Percentiles rank a stretch among this genome's conserved stretches.
These are phyloP conservation scores for Mayamaea pseudoterrestris DNA, from an alignment of 108 stramenopile species.

Conservation along the genomic window DNA sequence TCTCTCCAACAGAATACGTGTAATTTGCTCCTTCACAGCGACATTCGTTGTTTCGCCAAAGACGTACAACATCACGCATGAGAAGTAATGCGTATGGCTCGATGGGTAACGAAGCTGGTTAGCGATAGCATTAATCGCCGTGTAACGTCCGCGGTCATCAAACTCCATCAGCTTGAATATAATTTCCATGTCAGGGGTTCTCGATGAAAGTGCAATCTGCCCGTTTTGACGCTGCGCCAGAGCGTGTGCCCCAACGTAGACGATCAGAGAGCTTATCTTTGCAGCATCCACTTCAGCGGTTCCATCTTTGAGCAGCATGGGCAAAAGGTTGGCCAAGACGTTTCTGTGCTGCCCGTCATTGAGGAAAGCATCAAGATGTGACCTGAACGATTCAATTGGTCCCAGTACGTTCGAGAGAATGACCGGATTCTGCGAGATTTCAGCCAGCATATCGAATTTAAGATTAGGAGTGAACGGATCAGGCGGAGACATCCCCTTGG, in stretches of 20 bases:
- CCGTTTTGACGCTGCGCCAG: conserved; percentile 69
- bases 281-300: conserved; percentile 71
- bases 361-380: conserved; percentile 86
- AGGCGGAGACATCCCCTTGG: conserved; percentile 91
- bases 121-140: conserved; percentile 94
- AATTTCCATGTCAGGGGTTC: conserved; percentile 78
- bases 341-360: conserved; percentile 66
- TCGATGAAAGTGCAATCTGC: conserved; percentile 67
- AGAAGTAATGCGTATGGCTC: conserved; percentile 98
- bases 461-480: conserved; percentile 99
- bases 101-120: conserved; percentile 99
- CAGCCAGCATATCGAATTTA: conserved; percentile 94
- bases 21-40: conserved; percentile 96
- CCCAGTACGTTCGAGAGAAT: conserved; percentile 82
- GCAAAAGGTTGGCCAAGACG: conserved; percentile 67
- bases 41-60: conserved; percentile 92
- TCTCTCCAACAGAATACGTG: conserved; percentile 94
- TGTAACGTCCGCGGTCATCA: conserved; percentile 90
- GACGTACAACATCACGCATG: conserved; percentile 91
- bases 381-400: conserved; percentile 54
- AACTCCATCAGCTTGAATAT: conserved; percentile 84
- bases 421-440: conserved; percentile 82
- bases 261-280: conserved; percentile 87
- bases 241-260: conserved; percentile 90
- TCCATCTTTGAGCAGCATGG: conserved; percentile 52